Base-by-base conservation (phyloP, 352 stramenopile genomes). In the Phytophthora ramorum region DNA sequence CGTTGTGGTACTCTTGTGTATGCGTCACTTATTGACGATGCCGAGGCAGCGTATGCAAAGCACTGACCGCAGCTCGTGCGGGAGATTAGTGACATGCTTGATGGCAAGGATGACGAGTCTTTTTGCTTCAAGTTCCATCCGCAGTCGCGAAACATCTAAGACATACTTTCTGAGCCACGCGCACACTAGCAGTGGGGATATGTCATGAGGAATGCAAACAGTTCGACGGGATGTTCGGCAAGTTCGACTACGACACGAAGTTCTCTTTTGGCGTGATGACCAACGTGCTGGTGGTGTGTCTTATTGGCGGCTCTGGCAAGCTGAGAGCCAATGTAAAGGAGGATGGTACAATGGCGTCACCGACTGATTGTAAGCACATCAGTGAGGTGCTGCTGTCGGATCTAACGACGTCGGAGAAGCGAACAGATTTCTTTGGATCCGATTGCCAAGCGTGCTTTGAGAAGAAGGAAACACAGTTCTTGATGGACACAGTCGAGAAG, bases 361-460 rank as follows among this genome's bases (percentile, higher is more conserved):
- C 14, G 16, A 20, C 8, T 28, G 41, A 28, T 47, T 47, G 41
- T 16, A 28, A 26, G 19, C 41, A 47, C 41, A 30, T 30, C 7
- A 47, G 41, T 47, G 41, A 47, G 7, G 41, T 47, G 17, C 4
- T 47, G 41, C n/a, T 47, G 41, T 8, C 30, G 17, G 41, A 47
- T 28, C 41, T 47, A 16, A 47, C 41, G 17, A 47, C 41, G n/a
- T 47, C 41, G 41, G 19, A 30, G 41, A 47, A 47, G 19, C 41
- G 41, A 47, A 17, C n/a, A 7, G 3, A 26, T 17, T 47, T 47
- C 41, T 47, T 47, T n/a, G 17, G 41, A 2, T 47, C 30, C 10
- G 19, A 47, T 6, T 43, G 12, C 14, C 37, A 38, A 4, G 8
- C 9, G 38, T 1, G 26, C 26, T 32, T 3, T 45, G 14, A 22